phyloP scores from a whole-genome alignment of 768 basidiomycete species.

The Clitopilus hobsonii region DNA sequence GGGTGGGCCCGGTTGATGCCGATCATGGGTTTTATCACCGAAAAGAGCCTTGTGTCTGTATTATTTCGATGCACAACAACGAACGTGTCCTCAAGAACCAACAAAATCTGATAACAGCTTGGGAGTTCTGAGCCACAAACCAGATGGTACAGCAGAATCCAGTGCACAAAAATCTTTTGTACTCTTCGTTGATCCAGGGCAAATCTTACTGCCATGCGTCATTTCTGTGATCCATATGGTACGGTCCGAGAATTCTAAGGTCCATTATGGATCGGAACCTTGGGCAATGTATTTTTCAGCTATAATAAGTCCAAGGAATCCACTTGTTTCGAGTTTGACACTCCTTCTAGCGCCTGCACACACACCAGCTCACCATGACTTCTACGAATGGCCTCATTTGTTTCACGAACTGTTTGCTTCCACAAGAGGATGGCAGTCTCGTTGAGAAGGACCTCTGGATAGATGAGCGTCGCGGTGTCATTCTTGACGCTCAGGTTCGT shows the following conservation, averaged over 20 bases:
- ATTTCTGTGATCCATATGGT: slow-evolving; percentile 9
- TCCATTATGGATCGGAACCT: slow-evolving; percentile 6
- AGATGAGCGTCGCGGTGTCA: slow-evolving; percentile 66
- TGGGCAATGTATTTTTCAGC: neutral
- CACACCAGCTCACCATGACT: slow-evolving; percentile 24
- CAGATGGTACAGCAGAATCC: neutral
- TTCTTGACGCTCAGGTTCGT: slow-evolving; percentile 72
- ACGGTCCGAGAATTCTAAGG: slow-evolving; percentile 9
- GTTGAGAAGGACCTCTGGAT: slow-evolving; percentile 78
- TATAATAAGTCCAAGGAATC: neutral
- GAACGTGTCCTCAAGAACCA: neutral
- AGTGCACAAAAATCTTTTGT: neutral
- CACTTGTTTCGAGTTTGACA: neutral
- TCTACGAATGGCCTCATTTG: slow-evolving; percentile 67
- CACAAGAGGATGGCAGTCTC: slow-evolving; percentile 74
- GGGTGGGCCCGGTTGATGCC: neutral
- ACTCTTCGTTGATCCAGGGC: neutral
- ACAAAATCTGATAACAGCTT: neutral
- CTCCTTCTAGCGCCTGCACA: neutral
- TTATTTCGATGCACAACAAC: neutral
- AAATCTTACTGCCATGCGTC: neutral
- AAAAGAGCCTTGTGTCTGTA: neutral
- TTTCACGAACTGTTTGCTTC: slow-evolving; percentile 84
- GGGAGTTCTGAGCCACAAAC: neutral
- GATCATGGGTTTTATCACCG: neutral